Evolutionary conservation across 73 alveolate species (phyloP).

Genomic region (Vitrella brassicaformis): DNA sequence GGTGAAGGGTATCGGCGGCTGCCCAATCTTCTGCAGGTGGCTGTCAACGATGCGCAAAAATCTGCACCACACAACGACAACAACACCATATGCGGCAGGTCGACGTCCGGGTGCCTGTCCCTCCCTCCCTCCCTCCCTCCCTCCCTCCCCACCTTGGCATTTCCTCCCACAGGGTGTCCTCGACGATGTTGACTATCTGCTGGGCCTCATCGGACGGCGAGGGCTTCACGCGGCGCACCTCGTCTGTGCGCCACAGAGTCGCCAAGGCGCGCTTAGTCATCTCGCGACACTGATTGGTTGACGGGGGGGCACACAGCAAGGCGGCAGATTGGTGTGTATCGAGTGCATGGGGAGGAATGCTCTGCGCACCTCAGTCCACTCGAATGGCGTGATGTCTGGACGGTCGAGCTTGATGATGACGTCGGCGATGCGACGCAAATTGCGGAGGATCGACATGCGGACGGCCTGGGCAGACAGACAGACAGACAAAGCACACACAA

Average conservation of each 20-base stretch:
- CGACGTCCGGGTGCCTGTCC: too few species aligned
- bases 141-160: too few species aligned
- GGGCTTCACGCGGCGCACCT: background rate
- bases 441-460: background rate
- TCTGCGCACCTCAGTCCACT: too few species aligned
- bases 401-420: background rate
- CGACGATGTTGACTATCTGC: background rate
- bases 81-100: too few species aligned
- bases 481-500: background rate
- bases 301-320: too few species aligned
- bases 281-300: background rate
- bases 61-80: background rate
- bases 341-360: too few species aligned
- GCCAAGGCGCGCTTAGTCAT: background rate
- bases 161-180: too few species aligned
- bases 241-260: background rate
- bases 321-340: too few species aligned
- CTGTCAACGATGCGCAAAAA: background rate
- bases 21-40: background rate
- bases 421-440: background rate
- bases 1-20: background rate
- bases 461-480: background rate
- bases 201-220: background rate
- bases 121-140: too few species aligned
- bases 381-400: background rate